Evolutionary conservation across 139 green algal species (phyloP).

Genomic region (Zygnema cylindricum): DNA sequence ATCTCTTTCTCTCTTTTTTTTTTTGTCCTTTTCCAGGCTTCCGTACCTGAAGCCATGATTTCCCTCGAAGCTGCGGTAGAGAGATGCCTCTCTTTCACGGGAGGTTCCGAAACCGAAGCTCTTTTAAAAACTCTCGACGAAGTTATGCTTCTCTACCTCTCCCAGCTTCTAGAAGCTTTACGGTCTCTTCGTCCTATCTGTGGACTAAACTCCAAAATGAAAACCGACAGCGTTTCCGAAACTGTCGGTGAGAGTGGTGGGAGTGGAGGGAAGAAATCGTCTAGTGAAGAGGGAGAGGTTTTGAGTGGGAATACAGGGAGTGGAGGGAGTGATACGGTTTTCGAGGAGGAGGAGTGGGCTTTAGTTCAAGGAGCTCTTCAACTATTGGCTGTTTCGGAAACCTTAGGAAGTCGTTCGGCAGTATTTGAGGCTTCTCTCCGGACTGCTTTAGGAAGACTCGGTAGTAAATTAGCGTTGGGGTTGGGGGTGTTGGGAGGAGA

Average conservation of each 20-base stretch:
- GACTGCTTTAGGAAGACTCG: conserved; percentile 22
- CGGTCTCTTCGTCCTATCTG: conserved; percentile 39
- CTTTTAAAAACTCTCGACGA: conserved; percentile 72
- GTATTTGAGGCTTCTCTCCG: conserved; percentile 62
- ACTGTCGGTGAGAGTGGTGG: background rate
- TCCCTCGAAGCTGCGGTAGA: conserved; percentile 61
- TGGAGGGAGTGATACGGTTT: background rate
- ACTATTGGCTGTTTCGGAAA: conserved; percentile 67
- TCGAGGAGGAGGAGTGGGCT: conserved; percentile 57
- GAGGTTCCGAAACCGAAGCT: conserved; percentile 71
- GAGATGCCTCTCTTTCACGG: conserved; percentile 66
- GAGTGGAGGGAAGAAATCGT: background rate
- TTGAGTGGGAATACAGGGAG: background rate
- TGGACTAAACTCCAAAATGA: conserved; percentile 22
- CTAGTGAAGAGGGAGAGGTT: background rate
- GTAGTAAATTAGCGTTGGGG: background rate
- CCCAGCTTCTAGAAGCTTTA: conserved; percentile 47
- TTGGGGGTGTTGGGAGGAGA: background rate
- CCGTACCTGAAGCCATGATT: conserved; percentile 43
- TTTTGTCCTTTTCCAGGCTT: conserved; percentile 16
- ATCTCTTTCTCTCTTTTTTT: background rate
- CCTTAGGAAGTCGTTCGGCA: conserved; percentile 29
- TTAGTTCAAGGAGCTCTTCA: conserved; percentile 65
- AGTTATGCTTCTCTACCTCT: conserved; percentile 61
- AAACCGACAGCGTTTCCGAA: background rate